A percentile compares a stretch with the other conserved stretches of the same genome.
phyloP scores from a whole-genome alignment of 1,284 basidiomycete species.

The Leccinum griseonigrum region DNA sequence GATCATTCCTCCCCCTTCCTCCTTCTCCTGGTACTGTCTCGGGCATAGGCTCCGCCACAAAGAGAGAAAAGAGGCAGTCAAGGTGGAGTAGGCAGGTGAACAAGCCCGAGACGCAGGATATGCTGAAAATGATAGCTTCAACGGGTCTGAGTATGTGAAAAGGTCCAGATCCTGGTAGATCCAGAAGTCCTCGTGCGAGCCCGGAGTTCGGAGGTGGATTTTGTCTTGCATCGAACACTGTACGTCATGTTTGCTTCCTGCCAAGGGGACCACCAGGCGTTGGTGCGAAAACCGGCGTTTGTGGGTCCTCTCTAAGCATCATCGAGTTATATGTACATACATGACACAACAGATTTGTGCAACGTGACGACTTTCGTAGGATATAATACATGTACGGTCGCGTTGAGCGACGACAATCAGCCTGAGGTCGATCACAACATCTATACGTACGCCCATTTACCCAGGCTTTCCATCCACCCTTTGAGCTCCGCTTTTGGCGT shows the following conservation, averaged over 20 bases:
- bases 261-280: too few relatives aligned
- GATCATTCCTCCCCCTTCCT: background rate
- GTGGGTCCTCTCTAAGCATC: background rate
- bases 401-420: background rate
- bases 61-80: constrained; percentile 11
- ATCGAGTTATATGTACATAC: background rate
- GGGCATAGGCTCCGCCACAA: background rate
- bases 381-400: background rate
- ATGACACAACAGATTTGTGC: too few relatives aligned
- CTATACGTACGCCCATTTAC: constrained; percentile 65
- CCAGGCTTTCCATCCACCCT: constrained; percentile 56
- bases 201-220: background rate
- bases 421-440: background rate
- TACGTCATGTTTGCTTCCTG: background rate
- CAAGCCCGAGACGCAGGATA: constrained; percentile 22
- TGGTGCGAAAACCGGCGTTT: too few relatives aligned
- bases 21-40: background rate
- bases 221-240: background rate
- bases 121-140: constrained; percentile 14
- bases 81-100: constrained; percentile 20
- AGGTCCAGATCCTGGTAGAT: background rate
- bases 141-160: background rate
- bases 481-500: constrained; percentile 46
- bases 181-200: background rate
- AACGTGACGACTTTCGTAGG: background rate